Evolutionary conservation across 2,329 filamentous ascomycete genomes (phyloP), one percentile per base, ranked within the genome.

Genomic region (Elsinoe batatas): DNA sequence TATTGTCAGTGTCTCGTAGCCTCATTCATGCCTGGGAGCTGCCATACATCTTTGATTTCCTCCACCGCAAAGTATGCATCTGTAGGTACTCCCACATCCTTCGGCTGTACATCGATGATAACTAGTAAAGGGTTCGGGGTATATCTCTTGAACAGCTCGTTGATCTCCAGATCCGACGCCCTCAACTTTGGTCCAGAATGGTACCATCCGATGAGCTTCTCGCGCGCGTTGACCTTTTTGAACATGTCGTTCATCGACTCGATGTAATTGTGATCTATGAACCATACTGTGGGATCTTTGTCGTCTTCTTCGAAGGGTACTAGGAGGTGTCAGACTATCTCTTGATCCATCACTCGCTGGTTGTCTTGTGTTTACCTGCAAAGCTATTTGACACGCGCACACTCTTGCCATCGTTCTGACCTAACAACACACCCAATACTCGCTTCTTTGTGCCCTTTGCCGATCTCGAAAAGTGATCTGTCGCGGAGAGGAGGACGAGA

Each of bases 161-260:
- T 98, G 84, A 98, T 95, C 76, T 97, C 88, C 63, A 98, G 77
- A 78, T 98, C 93, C 44, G 93, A 96, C 56, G 91, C 91, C 69
- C 93, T 84, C 67, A 98, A 79, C 79, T 97, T 98, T 37, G 93
- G 93, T 40, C 93, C 93, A 17, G 93, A 95, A 75, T 98, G 93
- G 74, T 98, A 98, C 93, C 93, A 98, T 68, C 93, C 93, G 79
- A 98, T 94, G 71, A 98, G 81, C 83, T 97, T 97, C 77, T 98
- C 93, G 61, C 88, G 80, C 59, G 93, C 93, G 76, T 98, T 98
- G 79, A 98, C 91, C 77, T 97, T 97, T 79, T 98, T 98, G 81
- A 98, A 98, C 93, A 98, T 98, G 73, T 97, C 93, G 76, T 93
- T 95, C 93, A 98, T 98, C 64, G 86, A 88, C 74, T 98, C 93